Base-by-base conservation (phyloP, 352 stramenopile species). In the Phytophthora tubulina region DNA sequence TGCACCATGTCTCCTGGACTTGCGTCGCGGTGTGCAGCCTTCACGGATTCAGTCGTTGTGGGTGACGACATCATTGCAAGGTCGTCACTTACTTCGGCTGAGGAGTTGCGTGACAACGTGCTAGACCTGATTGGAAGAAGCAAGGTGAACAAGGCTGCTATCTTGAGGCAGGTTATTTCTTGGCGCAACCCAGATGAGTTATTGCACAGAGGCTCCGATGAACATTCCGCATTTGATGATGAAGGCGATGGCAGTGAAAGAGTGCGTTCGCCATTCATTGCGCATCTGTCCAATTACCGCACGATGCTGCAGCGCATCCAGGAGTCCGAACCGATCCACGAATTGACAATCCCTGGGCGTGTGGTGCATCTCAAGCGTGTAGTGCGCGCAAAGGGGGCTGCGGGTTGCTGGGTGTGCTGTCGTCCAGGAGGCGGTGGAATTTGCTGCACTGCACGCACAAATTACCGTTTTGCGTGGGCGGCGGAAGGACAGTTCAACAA, bases 281-380 rank as follows among this genome's bases (percentile, higher is more conserved):
- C 74, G 4, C 87, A 95, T 39, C 65, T 96, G 8, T 77, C 80
- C 2, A 94, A 94, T 63, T 95, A 96, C 67, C 81, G 86, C 21
- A 94, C 88, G 10, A 96, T 95, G 88, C 63, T 96, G 10, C 85
- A 88, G 72, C 86, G 86, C 3, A 95, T 96, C 44, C 89, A 95
- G 62, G 82, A 77, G 15, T 86, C 84, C 1, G 88, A 96, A 70
- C 89, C 88, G 32, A 94, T 95, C 53, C 75, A 92, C 63, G 81
- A 92, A 64, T 74, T 95, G 36, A 90, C 85, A 46, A 88, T 95
- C n/a, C 89, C 89, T 45, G 89, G 88, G 0, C 77, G 79, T 35
- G 75, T 96, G 27, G 80, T 96, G 27, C 89, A 96, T 72, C 66
- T 96, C 52, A 89, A 89, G 55, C 85, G 88, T 3, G 77, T 81